phyloP scores from a whole-genome alignment of 768 basidiomycete species.

The Podaxis sp. region DNA sequence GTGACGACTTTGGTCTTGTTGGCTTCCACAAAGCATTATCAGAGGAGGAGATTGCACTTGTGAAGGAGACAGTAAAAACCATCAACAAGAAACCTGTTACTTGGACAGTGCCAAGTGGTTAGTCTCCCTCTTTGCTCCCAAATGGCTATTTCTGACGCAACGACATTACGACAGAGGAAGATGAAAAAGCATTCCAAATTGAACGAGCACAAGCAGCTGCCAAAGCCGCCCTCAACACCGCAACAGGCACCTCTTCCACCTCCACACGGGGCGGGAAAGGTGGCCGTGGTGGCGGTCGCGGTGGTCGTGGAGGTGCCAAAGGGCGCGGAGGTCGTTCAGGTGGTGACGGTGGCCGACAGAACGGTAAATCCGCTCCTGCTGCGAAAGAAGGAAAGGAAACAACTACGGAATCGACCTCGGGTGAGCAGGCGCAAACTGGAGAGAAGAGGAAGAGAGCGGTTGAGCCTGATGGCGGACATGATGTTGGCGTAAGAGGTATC shows the following conservation, averaged over 20 bases:
- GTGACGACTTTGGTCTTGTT: conserved; percentile 48
- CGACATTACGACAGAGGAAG: conserved; percentile 48
- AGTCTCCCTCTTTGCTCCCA: neutral
- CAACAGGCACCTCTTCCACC: conserved; percentile 21
- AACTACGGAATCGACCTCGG: conserved; percentile 15
- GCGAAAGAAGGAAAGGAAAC: conserved; percentile 33
- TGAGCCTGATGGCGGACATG: conserved; percentile 76
- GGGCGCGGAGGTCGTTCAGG: conserved; percentile 36
- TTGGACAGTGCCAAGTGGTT: conserved; percentile 65
- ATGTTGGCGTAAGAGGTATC: conserved; percentile 62
- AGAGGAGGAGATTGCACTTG: conserved; percentile 69
- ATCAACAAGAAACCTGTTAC: conserved; percentile 63
- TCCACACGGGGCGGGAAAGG: conserved; percentile 23
- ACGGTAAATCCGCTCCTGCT: conserved; percentile 30
- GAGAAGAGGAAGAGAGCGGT: conserved; percentile 77
- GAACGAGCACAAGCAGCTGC: conserved; percentile 74
- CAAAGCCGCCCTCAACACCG: conserved; percentile 29
- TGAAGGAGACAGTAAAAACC: conserved; percentile 63
- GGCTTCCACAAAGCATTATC: conserved; percentile 65
- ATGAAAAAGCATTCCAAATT: conserved; percentile 70
- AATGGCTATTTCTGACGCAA: neutral
- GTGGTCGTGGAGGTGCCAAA: conserved; percentile 46
- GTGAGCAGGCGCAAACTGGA: conserved; percentile 46
- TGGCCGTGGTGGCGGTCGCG: conserved; percentile 29
- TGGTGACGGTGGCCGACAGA: conserved; percentile 39